Evolutionary conservation across 176 grass and related monocot species (phyloP), one percentile per base, ranked within the genome.

Genomic region (Cocos nucifera): DNA sequence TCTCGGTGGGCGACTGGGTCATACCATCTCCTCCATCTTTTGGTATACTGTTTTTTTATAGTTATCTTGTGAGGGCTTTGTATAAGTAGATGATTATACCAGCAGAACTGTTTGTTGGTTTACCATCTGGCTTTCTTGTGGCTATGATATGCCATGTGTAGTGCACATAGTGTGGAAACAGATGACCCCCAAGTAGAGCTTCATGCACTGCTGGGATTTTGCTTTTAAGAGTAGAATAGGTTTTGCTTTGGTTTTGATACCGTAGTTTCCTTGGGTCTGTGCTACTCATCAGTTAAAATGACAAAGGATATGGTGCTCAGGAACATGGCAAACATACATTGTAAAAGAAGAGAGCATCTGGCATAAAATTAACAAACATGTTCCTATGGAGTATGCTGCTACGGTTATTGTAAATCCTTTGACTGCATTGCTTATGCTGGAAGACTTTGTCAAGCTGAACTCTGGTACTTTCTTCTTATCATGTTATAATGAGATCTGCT

Each of bases 21-120:
- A 90, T 90, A 63, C 86, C 91, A 17, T 90, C 80, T 52, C 91
- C 91, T 24, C 83, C 83, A 16, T 85, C 91, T 23, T 95, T 86
- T 30, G 83, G 91, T 89, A 74, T 30, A 22, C 10, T 3, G 16
- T 15, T 20, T 9, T 26, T 52, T 49, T 61, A 53, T 19, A 49
- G 3, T 59, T n/a, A 58, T 8, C 20, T 71, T 2, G 35, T 44
- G 0, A 44, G 35, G 6, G 35, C 6, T 12, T 44, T 44, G 14
- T 12, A 44, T 44, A 44, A 44, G 10, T 44, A 44, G 35, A 44
- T 44, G 35, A 44, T 12, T 12, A 44, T 12, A 2, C 35, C 6
- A 44, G 35, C 35, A 44, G 35, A 14, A 44, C 35, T 44, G 35
- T 44, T 44, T 44, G 7, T 35, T 35, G 32, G 32, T 35, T 35